Conservation (phyloP, 2,329 filamentous ascomycete genomes). For the Sporothrix mexicana region DNA sequence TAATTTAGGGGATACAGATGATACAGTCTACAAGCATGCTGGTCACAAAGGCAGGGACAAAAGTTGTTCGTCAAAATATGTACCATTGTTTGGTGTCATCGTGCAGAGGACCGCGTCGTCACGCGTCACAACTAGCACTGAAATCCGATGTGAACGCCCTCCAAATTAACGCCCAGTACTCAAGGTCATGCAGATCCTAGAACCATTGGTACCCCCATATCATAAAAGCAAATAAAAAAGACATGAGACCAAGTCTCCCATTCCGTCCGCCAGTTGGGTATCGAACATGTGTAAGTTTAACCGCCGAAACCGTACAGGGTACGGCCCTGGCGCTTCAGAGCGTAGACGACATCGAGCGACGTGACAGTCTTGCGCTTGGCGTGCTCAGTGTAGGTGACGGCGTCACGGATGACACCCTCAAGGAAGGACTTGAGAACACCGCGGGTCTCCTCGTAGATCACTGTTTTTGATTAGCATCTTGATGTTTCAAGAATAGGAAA, state of each 20-base stretch:
- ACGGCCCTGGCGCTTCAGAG: constrained; percentile 71
- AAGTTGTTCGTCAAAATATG: constrained; percentile 13
- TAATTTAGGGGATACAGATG: too few relatives aligned
- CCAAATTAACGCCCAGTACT: constrained; percentile 34
- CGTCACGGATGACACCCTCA: constrained; percentile 76
- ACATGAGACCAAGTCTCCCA: not conserved
- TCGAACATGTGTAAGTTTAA: constrained; percentile 66
- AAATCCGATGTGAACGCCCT: constrained; percentile 31
- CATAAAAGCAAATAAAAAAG: constrained; percentile 27
- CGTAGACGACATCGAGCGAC: constrained; percentile 71
- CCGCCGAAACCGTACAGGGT: constrained; percentile 90
- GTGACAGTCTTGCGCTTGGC: constrained; percentile 83
- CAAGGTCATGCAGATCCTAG: constrained; percentile 29
- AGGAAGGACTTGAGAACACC: constrained; percentile 81
- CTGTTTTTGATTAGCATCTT: constrained; percentile 42
- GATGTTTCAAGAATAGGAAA: not conserved
- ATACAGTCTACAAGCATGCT: not conserved
- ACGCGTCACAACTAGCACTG: constrained; percentile 30
- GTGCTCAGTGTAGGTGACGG: constrained; percentile 80
- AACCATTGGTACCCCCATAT: constrained; percentile 22
- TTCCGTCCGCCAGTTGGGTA: constrained; percentile 22
- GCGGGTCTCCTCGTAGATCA: constrained; percentile 82
- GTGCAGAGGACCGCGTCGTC: constrained; percentile 32
- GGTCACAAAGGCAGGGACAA: not conserved
- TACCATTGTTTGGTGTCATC: constrained; percentile 30